Percentiles rank a stretch among this genome's conserved stretches.
These are phyloP conservation scores for Hypholoma sublateritium DNA, from an alignment of 768 basidiomycete genomes.

Conservation along the genomic window DNA sequence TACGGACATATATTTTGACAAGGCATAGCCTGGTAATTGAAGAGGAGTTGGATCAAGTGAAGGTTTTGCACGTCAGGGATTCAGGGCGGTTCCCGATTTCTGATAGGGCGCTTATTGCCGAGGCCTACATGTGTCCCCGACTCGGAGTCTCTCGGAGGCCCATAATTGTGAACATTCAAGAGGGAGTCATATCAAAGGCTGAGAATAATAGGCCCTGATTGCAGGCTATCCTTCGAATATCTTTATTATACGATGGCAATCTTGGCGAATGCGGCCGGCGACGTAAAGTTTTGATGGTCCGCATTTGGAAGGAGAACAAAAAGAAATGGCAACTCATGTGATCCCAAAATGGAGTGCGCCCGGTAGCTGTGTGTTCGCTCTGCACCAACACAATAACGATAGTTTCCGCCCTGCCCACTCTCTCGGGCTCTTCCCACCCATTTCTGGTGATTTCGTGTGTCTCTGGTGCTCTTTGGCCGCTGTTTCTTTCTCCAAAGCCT, in stretches of 20 bases:
- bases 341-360: conserved; percentile 16
- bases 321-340: conserved; percentile 19
- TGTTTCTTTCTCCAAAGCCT: neutral
- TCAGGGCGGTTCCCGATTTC: too few relatives aligned
- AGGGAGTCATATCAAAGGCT: neutral
- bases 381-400: conserved; percentile 19
- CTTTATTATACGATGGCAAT: neutral
- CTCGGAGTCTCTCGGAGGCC: neutral
- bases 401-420: neutral
- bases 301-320: conserved; percentile 21
- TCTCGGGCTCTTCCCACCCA: neutral
- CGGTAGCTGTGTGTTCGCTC: conserved; percentile 14
- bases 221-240: neutral
- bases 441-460: neutral
- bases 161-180: neutral
- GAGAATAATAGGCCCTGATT: too few relatives aligned
- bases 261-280: neutral
- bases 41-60: too few relatives aligned
- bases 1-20: too few relatives aligned
- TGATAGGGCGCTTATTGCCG: too few relatives aligned
- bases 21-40: too few relatives aligned
- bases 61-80: too few relatives aligned
- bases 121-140: too few relatives aligned
- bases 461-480: neutral
- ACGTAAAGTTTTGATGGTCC: conserved; percentile 8